Evolutionary conservation across 345 rosid species (phyloP).

Genomic region (Euphorbia peplus): DNA sequence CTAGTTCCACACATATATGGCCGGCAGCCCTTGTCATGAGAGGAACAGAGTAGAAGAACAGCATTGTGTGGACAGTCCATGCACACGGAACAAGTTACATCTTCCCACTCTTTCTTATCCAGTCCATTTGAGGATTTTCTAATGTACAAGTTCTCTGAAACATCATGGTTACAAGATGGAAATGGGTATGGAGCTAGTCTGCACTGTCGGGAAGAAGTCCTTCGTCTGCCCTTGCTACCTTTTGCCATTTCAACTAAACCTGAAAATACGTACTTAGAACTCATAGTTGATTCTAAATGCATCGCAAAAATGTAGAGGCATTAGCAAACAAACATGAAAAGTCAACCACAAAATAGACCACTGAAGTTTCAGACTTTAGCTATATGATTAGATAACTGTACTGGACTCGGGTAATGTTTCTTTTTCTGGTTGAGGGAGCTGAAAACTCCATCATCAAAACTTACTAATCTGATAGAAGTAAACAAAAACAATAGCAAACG

Average conservation of each 20-base stretch:
- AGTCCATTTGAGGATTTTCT: conserved; percentile 47
- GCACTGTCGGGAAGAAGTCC: conserved; percentile 44
- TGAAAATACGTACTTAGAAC: neutral
- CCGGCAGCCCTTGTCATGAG: conserved; percentile 94
- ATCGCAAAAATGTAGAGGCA: neutral
- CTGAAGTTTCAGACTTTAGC: neutral
- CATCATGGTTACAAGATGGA: conserved; percentile 30
- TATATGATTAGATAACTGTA: neutral
- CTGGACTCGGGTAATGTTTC: no score
- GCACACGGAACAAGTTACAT: conserved; percentile 86
- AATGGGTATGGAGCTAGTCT: conserved; percentile 53
- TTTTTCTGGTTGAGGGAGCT: neutral
- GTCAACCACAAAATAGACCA: neutral
- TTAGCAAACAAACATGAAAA: neutral
- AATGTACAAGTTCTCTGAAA: conserved; percentile 33
- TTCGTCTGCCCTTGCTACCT: conserved; percentile 54
- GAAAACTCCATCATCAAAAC: neutral
- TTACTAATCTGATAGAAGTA: neutral
- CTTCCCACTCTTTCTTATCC: conserved; percentile 82
- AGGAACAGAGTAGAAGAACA: conserved; percentile 95
- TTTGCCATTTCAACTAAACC: conserved; percentile 50
- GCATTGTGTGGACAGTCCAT: conserved; percentile 98
- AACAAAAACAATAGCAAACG: no score
- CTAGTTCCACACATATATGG: conserved; percentile 99
- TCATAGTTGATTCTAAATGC: neutral